These are phyloP conservation scores for Rubia peregrina DNA, from an alignment of 305 asterid species.

Conservation along the genomic window DNA sequence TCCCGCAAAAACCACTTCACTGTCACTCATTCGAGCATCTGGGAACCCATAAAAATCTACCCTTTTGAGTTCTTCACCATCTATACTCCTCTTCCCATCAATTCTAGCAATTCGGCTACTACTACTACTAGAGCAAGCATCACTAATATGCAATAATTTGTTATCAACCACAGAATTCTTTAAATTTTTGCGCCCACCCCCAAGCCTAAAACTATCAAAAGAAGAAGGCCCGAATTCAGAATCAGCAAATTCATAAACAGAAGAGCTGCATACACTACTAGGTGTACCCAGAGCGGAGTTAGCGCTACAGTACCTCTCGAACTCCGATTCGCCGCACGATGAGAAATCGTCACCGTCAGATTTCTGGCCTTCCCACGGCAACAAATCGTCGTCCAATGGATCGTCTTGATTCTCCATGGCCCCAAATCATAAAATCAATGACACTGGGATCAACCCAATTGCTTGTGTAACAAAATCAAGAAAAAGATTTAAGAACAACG, in stretches of 20 bases:
- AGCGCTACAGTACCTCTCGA: conserved; percentile 79
- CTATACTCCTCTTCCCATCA: conserved; percentile 18
- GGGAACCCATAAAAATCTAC: conserved; percentile 26
- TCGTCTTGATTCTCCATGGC: conserved; percentile 43
- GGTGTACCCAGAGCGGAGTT: conserved; percentile 85
- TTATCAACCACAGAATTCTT: conserved; percentile 27
- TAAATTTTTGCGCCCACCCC: conserved; percentile 37
- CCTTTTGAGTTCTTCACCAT: conserved; percentile 15
- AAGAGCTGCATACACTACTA: conserved; percentile 51
- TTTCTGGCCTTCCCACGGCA: conserved; percentile 32
- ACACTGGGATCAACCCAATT: background rate
- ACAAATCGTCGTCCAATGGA: conserved; percentile 33
- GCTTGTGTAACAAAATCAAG: background rate
- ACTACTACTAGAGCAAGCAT: conserved; percentile 2
- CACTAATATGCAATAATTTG: conserved; percentile 26
- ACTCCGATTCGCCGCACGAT: conserved; percentile 80
- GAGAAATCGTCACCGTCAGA: conserved; percentile 67
- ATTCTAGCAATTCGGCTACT: conserved; percentile 18
- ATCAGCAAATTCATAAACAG: conserved; percentile 45
- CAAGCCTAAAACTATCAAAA: conserved; percentile 50
- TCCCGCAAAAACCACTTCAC: conserved; percentile 28
- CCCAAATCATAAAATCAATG: background rate
- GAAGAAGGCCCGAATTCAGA: conserved; percentile 51
- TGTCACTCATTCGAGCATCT: conserved; percentile 25
- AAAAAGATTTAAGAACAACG: background rate